Evolutionary conservation across 1,139 yeast genomes (phyloP).

Genomic region (Pichia sp.): DNA sequence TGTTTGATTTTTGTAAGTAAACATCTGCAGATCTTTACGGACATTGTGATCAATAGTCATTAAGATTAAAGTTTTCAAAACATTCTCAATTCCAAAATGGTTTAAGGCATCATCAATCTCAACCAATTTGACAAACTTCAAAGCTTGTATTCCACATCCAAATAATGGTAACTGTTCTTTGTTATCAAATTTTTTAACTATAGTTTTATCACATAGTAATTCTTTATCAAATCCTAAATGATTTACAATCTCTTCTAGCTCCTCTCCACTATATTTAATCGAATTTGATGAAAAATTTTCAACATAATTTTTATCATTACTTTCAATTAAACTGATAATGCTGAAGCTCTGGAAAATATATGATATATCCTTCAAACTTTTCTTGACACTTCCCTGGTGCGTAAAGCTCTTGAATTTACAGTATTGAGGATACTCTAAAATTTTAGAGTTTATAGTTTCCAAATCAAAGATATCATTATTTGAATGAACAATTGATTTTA

Average conservation of each 20-base stretch:
- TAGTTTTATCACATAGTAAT: background rate
- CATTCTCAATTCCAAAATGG: background rate
- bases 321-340: background rate
- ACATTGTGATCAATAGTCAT: slow-evolving; percentile 13
- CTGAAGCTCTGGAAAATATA: background rate
- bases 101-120: background rate
- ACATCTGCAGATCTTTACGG: slow-evolving; percentile 2
- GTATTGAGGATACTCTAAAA: slow-evolving; percentile 6
- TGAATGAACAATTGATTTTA: background rate
- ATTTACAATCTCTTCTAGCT: background rate
- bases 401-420: slow-evolving; percentile 7
- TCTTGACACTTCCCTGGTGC: background rate
- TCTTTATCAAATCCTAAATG: slow-evolving; percentile 7
- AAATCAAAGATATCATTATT: background rate
- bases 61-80: slow-evolving; percentile 4
- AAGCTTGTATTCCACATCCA: slow-evolving; percentile 17
- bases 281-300: slow-evolving; percentile 1
- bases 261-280: background rate
- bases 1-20: background rate
- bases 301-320: slow-evolving; percentile 4
- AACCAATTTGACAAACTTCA: slow-evolving; percentile 15
- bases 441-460: background rate
- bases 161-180: slow-evolving; percentile 15
- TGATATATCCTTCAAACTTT: background rate
- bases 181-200: slow-evolving; percentile 15